These are phyloP conservation scores for Chlorophyllum brunneum DNA, from an alignment of 768 basidiomycete species.

Conservation along the genomic window DNA sequence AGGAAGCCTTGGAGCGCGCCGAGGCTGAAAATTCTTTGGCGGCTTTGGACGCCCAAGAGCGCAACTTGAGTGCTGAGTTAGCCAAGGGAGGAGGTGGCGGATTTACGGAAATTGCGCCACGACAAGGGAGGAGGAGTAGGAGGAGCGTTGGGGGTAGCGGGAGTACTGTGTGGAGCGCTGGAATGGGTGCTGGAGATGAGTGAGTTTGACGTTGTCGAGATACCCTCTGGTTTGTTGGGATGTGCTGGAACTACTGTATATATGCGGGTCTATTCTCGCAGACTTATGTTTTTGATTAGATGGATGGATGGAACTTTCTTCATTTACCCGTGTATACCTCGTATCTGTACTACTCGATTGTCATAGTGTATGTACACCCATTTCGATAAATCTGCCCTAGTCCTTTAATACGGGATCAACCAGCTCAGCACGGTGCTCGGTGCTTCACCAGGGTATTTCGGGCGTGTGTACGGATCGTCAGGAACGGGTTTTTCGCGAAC, in stretches of 20 bases:
- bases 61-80: constrained; percentile 65
- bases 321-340: constrained; percentile 7
- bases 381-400: neutral
- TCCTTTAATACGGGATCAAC: neutral
- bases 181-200: constrained; percentile 64
- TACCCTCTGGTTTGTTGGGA: neutral
- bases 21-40: constrained; percentile 75
- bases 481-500: constrained; percentile 68
- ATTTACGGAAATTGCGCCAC: constrained; percentile 71
- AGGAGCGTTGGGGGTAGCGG: constrained; percentile 63
- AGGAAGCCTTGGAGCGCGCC: constrained; percentile 73
- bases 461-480: constrained; percentile 75
- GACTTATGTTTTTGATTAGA: neutral
- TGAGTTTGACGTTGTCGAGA: neutral
- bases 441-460: constrained; percentile 72
- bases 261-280: neutral
- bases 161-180: constrained; percentile 85
- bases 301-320: neutral
- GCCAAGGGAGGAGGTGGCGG: constrained; percentile 70
- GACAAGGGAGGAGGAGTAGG: constrained; percentile 55
- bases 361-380: constrained; percentile 4
- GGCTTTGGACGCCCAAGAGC: constrained; percentile 78
- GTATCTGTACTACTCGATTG: constrained; percentile 8
- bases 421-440: constrained; percentile 15
- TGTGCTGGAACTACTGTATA: neutral